Base-by-base conservation (phyloP, 208 protist species). In the Leishmania aethiopica region DNA sequence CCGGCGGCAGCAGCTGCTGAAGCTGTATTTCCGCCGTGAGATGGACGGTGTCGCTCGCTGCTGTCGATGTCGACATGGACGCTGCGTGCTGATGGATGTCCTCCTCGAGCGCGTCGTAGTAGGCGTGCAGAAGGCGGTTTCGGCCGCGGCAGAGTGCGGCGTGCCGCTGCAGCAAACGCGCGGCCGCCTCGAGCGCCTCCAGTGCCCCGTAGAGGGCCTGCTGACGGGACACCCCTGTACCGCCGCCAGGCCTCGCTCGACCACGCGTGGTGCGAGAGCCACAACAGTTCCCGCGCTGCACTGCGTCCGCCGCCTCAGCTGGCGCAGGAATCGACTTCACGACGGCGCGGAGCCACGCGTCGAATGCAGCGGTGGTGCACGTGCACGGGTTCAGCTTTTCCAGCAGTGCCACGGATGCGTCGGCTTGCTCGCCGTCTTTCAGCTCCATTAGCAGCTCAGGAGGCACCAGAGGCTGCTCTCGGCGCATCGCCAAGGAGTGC, bases 61-160 rank as follows among this genome's bases (percentile, higher is more conserved):
- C 25, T 74, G 45, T 17, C 70, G 47, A 47, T 35, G 47, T 53
- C 45, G 51, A 17, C 45, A 35, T 19, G 55, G 42, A 57, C 19
- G 4, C 32, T 22, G 84, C 75, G 17, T 59, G 75, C 40, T 49
- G 62, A 22, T 86, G 59, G 75, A 92, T 90, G 70, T 87, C 86
- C 51, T 88, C 87, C 74, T 96, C 93, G 51, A 95, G 55, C 0
- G 87, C 91, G n/a, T 79, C 51, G 81, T 95, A 95, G 80, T 96
- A 96, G 17, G 89, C 90, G 17, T 83, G 71, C 17, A 95, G 83
- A 45, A 94, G 42, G 4, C 84, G 75, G 25, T 87, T 76, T 17
- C 88, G 73, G n/a, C 77, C 62, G 28, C 83, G 70, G n/a, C 93
- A 75, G 10, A 85, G 62, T 25, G 60, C 66, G 1, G 86, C 45